These are phyloP conservation scores for Byssochlamys sp. DNA, from an alignment of 2,329 filamentous ascomycete genomes.

Conservation along the genomic window DNA sequence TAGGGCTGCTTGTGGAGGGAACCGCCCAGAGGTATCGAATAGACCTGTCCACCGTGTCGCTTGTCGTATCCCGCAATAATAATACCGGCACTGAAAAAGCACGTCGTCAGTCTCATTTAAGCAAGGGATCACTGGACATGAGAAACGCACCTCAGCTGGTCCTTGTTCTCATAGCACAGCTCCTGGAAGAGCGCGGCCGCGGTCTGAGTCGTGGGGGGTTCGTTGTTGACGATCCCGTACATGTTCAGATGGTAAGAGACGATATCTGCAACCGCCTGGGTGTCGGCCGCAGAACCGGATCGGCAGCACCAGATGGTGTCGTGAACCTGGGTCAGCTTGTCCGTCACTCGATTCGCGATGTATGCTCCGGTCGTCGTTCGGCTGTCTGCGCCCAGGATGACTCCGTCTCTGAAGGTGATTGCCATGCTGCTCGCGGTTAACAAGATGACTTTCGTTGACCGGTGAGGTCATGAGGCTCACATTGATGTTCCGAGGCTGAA, in stretches of 20 bases:
- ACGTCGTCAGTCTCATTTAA: slow-evolving; percentile 3
- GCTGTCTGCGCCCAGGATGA: slow-evolving; percentile 92
- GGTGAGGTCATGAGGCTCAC: slow-evolving; percentile 44
- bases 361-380: slow-evolving; percentile 95
- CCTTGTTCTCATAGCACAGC: slow-evolving; percentile 96
- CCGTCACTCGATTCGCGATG: slow-evolving; percentile 97
- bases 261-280: slow-evolving; percentile 94
- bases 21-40: slow-evolving; percentile 90
- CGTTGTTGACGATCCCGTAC: slow-evolving; percentile 82
- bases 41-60: slow-evolving; percentile 90
- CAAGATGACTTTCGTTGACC: background rate
- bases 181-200: slow-evolving; percentile 95
- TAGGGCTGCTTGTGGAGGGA: slow-evolving; percentile 96
- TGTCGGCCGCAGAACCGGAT: slow-evolving; percentile 93
- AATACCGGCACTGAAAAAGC: slow-evolving; percentile 64
- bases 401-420: slow-evolving; percentile 95
- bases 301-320: slow-evolving; percentile 99
- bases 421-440: slow-evolving; percentile 63
- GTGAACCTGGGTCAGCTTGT: slow-evolving; percentile 96
- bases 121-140: background rate
- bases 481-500: slow-evolving; percentile 89
- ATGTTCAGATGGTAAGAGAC: slow-evolving; percentile 92
- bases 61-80: slow-evolving; percentile 98
- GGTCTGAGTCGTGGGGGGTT: slow-evolving; percentile 84
- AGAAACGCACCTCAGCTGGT: slow-evolving; percentile 64